Conservation (phyloP, 495 filamentous ascomycete genomes). For the Penicillium turbatum region DNA sequence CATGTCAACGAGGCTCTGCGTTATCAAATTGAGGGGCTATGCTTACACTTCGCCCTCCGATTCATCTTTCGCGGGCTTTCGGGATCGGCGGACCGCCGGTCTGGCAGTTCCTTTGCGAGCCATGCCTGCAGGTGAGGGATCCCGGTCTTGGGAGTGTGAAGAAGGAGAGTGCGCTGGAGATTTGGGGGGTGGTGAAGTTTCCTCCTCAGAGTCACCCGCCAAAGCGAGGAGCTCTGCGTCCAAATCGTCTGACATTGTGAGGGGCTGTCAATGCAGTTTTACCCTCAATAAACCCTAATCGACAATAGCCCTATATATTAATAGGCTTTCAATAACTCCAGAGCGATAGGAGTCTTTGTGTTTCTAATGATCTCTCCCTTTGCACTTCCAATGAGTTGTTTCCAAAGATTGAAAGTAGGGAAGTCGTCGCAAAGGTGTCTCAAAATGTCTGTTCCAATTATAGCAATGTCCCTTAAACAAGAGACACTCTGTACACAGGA, state of each 20-base stretch:
- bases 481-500: constrained; percentile 8
- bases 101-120: constrained; percentile 48
- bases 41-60: constrained; percentile 87
- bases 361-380: neutral
- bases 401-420: constrained; percentile 4
- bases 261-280: constrained; percentile 6
- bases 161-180: constrained; percentile 38
- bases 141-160: constrained; percentile 31
- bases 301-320: neutral
- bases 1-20: constrained; percentile 8
- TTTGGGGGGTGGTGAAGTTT: constrained; percentile 39
- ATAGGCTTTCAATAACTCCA: neutral
- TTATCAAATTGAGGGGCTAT: neutral
- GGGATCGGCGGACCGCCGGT: constrained; percentile 34
- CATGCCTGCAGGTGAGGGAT: constrained; percentile 33
- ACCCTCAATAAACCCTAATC: neutral
- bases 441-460: neutral
- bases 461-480: neutral
- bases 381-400: neutral
- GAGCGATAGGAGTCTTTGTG: neutral
- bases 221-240: constrained; percentile 87
- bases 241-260: constrained; percentile 60
- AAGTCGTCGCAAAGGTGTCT: neutral
- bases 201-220: constrained; percentile 65
- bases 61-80: constrained; percentile 51